Evolutionary conservation across 495 filamentous ascomycete species (phyloP).

Genomic region (Xylaria longipes): DNA sequence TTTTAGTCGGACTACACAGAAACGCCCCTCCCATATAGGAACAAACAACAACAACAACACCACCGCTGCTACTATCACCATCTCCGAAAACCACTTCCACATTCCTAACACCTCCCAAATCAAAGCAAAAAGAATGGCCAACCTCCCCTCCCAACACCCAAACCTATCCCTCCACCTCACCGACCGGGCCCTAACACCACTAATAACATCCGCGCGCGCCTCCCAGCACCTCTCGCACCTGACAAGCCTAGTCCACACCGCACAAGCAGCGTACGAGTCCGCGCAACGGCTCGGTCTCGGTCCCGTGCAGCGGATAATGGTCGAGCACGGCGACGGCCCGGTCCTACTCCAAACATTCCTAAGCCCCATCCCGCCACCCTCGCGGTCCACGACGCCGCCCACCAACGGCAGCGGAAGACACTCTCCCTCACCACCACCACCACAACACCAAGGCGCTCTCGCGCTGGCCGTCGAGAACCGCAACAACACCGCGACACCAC

Average conservation of each 20-base stretch:
- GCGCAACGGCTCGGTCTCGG: conserved; percentile 47
- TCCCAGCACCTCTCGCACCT: conserved; percentile 40
- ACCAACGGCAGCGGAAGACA: conserved; percentile 4
- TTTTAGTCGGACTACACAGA: background rate
- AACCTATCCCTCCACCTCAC: conserved; percentile 48
- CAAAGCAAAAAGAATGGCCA: conserved; percentile 36
- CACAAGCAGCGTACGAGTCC: conserved; percentile 47
- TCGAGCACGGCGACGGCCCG: conserved; percentile 47
- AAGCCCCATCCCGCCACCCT: conserved; percentile 23
- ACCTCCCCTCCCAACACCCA: conserved; percentile 45
- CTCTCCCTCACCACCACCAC: conserved; percentile 3
- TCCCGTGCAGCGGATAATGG: conserved; percentile 46
- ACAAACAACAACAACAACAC: background rate
- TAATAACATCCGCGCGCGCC: conserved; percentile 47
- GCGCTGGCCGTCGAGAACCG: conserved; percentile 11
- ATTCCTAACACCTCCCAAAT: background rate
- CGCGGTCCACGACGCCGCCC: background rate
- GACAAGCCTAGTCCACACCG: conserved; percentile 44
- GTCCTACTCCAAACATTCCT: conserved; percentile 47
- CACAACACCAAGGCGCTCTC: conserved; percentile 27
- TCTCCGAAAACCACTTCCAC: background rate
- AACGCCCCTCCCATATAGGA: background rate
- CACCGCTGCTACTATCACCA: background rate
- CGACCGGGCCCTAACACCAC: conserved; percentile 50
- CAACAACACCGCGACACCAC: background rate